phyloP scores from a whole-genome alignment of 208 protist species.

The Leishmania lainsoni region DNA sequence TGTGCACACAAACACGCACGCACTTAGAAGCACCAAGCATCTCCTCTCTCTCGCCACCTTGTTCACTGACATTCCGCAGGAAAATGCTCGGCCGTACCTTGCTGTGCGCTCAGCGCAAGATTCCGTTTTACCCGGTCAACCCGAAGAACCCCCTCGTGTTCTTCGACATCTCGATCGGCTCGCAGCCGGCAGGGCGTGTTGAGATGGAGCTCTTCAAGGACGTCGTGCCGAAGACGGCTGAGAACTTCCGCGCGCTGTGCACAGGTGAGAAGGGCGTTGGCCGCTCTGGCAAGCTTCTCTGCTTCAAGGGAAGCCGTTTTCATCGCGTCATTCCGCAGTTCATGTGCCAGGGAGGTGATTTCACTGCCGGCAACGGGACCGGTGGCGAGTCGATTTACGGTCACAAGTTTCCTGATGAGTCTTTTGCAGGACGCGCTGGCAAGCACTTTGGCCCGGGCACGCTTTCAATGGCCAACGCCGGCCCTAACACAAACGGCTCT shows the following conservation, averaged over 20 bases:
- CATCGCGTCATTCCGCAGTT: constrained; percentile 96
- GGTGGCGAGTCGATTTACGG: constrained; percentile 95
- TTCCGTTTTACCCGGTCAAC: constrained; percentile 85
- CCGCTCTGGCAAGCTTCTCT: constrained; percentile 88
- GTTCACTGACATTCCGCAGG: neutral
- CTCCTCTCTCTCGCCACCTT: constrained; percentile 6
- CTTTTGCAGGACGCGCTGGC: constrained; percentile 81
- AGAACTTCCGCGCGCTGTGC: constrained; percentile 95
- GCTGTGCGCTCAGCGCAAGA: constrained; percentile 69
- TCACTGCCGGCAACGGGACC: constrained; percentile 92
- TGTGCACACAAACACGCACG: constrained; percentile 1
- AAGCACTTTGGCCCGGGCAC: constrained; percentile 75
- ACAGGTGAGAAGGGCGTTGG: constrained; percentile 92
- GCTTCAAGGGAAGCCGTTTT: constrained; percentile 96
- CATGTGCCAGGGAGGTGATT: constrained; percentile 97
- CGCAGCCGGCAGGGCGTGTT: constrained; percentile 80
- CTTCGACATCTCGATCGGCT: constrained; percentile 94
- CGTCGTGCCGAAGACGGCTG: constrained; percentile 93
- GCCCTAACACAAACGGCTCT: constrained; percentile 93
- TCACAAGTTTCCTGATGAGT: constrained; percentile 93
- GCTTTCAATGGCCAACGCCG: constrained; percentile 94
- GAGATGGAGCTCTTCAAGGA: constrained; percentile 93
- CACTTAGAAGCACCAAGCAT: neutral
- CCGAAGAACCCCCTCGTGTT: constrained; percentile 82
- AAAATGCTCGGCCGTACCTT: constrained; percentile 25